Percentiles rank a stretch among this genome's conserved stretches.
Conservation (phyloP, 1,139 yeast genomes). For the Debaryomycetaceae sp. region DNA sequence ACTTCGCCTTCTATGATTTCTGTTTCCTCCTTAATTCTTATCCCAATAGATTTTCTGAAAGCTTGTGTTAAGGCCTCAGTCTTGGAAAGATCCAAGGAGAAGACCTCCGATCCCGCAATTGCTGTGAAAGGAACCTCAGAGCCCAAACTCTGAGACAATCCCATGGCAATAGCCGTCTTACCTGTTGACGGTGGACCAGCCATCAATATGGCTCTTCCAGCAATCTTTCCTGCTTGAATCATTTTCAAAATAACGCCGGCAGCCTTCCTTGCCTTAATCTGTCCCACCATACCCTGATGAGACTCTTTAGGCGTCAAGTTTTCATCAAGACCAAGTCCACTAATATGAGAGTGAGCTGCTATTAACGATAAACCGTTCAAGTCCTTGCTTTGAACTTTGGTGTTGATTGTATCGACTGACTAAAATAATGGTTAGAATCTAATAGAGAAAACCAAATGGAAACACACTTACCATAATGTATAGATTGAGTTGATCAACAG, state of each 20-base stretch:
- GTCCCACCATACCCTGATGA: conserved; percentile 98
- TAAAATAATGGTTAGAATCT: conserved; percentile 6
- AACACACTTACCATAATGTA: conserved; percentile 5
- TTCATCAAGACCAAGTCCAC: conserved; percentile 93
- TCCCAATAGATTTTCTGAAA: conserved; percentile 92
- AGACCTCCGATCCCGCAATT: conserved; percentile 90
- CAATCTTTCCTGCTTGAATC: conserved; percentile 91
- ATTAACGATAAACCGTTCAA: conserved; percentile 64
- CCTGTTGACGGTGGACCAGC: conserved; percentile 99
- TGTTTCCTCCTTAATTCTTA: conserved; percentile 92
- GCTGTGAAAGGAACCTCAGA: conserved; percentile 93
- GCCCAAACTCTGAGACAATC: conserved; percentile 85
- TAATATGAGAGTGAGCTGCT: conserved; percentile 96
- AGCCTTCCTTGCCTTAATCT: conserved; percentile 88
- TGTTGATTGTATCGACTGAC: conserved; percentile 27
- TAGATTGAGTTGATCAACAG: neutral
- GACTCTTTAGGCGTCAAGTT: conserved; percentile 75
- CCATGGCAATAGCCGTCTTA: conserved; percentile 98
- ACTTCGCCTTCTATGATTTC: conserved; percentile 98
- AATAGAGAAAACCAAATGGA: neutral
- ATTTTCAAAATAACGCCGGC: conserved; percentile 91
- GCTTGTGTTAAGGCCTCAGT: conserved; percentile 97
- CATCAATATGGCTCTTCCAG: conserved; percentile 91
- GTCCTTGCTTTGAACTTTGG: conserved; percentile 40
- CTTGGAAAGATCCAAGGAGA: conserved; percentile 84